Evolutionary conservation across 495 filamentous ascomycete genomes (phyloP).

Genomic region (Podospora conica): DNA sequence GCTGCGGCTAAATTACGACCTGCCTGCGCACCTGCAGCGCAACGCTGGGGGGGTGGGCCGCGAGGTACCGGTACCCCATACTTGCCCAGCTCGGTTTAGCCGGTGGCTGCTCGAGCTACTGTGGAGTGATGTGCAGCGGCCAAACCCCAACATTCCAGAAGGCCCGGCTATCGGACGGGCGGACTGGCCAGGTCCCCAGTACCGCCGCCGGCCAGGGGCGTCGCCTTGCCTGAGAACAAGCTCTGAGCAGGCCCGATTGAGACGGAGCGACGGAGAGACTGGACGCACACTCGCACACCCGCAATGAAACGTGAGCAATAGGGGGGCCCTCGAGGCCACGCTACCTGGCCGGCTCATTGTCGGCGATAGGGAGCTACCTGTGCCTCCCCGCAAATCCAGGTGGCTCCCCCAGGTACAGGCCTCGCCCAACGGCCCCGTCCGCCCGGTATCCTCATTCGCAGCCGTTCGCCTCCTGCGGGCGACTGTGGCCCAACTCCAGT

Average conservation of each 20-base stretch:
- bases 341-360: neutral
- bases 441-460: neutral
- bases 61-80: slow-evolving; percentile 10
- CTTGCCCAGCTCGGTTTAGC: neutral
- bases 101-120: neutral
- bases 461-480: slow-evolving; percentile 16
- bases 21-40: slow-evolving; percentile 16
- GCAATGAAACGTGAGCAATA: slow-evolving; percentile 27
- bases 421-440: slow-evolving; percentile 1
- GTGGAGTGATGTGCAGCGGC: neutral
- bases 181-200: neutral
- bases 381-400: neutral
- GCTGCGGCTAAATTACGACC: slow-evolving; percentile 36
- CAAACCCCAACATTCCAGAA: slow-evolving; percentile 8
- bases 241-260: slow-evolving; percentile 33
- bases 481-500: slow-evolving; percentile 26
- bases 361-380: slow-evolving; percentile 22
- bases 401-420: slow-evolving; percentile 8
- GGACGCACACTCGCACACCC: slow-evolving; percentile 13
- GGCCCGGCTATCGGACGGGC: slow-evolving; percentile 13
- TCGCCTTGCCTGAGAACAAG: slow-evolving; percentile 16
- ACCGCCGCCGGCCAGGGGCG: slow-evolving; percentile 11
- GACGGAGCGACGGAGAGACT: slow-evolving; percentile 18
- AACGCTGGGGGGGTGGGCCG: slow-evolving; percentile 13
- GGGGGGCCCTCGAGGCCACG: too few relatives aligned